Evolutionary conservation across 139 green algal genomes (phyloP).

Genomic region (Pleodorina starrii): DNA sequence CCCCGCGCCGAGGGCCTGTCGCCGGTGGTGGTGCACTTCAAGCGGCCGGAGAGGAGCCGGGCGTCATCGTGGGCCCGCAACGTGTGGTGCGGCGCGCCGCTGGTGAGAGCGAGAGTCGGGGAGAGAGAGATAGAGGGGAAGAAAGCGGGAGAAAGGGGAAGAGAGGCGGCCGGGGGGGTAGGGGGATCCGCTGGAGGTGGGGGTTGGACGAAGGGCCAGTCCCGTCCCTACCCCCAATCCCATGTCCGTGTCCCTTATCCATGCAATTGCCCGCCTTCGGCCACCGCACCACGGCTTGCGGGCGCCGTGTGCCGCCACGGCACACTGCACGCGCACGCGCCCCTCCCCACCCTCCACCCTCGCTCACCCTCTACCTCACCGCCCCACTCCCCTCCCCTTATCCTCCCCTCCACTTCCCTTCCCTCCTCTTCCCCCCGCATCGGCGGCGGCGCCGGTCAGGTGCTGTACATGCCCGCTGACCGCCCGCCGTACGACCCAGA

Average conservation of each 20-base stretch:
- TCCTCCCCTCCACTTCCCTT: not conserved
- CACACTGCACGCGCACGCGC: no score
- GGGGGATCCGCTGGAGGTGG: not conserved
- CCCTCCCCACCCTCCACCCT: no score
- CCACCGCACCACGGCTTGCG: no score
- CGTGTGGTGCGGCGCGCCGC: conserved; percentile 59
- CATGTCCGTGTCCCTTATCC: no score
- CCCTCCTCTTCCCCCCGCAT: no score
- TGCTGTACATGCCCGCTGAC: conserved; percentile 35
- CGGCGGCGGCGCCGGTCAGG: no score
- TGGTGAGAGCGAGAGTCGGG: conserved; percentile 50
- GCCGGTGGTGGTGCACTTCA: conserved; percentile 53
- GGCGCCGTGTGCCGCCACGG: no score
- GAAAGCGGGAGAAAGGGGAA: not conserved
- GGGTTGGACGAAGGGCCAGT: no score
- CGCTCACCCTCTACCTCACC: no score
- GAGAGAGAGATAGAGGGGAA: not conserved
- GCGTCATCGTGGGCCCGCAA: not conserved
- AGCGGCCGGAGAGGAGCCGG: conserved; percentile 19
- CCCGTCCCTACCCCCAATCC: no score
- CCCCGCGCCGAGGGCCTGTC: conserved; percentile 15
- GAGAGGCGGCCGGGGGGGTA: not conserved
- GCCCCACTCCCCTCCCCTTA: no score
- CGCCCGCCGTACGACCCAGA: conserved; percentile 53
- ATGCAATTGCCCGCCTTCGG: no score